These are phyloP conservation scores for Graphilbum fragrans DNA, from an alignment of 2,329 filamentous ascomycete genomes.

Conservation along the genomic window DNA sequence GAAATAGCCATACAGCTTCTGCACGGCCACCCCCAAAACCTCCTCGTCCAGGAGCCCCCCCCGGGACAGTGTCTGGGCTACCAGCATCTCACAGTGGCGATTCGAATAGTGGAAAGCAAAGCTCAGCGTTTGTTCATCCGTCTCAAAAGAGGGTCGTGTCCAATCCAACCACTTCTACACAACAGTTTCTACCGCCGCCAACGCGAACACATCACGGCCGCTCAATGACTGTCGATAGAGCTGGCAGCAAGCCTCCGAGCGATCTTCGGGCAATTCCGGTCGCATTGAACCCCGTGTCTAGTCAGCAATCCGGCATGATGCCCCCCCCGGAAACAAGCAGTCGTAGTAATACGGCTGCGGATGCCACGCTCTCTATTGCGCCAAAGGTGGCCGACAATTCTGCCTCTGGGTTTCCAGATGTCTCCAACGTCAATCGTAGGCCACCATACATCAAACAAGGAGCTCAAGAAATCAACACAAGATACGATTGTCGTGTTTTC, in stretches of 20 bases:
- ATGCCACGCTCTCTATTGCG: neutral
- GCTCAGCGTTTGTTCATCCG: no score
- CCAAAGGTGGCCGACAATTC: neutral
- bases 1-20: slow-evolving; percentile 5
- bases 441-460: slow-evolving; percentile 65
- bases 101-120: no score
- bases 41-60: slow-evolving; percentile 14
- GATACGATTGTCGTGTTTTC: slow-evolving; percentile 76
- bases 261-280: slow-evolving; percentile 22
- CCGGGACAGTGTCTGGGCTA: neutral
- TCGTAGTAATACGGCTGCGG: neutral
- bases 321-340: neutral
- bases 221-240: slow-evolving; percentile 37
- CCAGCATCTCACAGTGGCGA: neutral
- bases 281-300: neutral
- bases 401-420: slow-evolving; percentile 58
- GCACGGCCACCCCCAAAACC: slow-evolving; percentile 15
- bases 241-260: slow-evolving; percentile 22
- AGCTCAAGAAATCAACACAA: slow-evolving; percentile 64
- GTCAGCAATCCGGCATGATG: neutral
- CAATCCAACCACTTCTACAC: slow-evolving; percentile 30
- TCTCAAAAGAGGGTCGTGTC: slow-evolving; percentile 30
- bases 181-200: slow-evolving; percentile 28
- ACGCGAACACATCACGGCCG: slow-evolving; percentile 28
- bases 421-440: slow-evolving; percentile 71